Percentiles rank a stretch among this genome's conserved stretches.
phyloP scores from a whole-genome alignment of 345 rosid genomes.

The Fremontodendron californicum region DNA sequence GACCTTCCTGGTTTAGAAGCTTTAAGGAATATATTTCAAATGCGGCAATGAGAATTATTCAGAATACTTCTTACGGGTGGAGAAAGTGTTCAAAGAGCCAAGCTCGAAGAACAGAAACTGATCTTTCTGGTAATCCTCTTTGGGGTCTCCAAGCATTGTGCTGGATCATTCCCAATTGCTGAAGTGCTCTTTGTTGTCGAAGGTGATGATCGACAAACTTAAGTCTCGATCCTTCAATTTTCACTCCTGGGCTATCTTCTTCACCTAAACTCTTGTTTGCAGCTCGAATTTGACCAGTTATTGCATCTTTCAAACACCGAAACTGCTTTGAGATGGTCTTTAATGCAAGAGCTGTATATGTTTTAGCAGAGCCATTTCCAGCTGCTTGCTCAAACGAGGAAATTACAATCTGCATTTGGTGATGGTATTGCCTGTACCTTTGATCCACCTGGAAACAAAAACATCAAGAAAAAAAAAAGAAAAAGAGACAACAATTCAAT shows the following conservation, averaged over 20 bases:
- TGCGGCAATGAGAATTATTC: background rate
- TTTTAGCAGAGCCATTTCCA: slow-evolving; percentile 81
- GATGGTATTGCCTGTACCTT: slow-evolving; percentile 92
- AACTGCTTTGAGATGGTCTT: slow-evolving; percentile 95
- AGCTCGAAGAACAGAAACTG: slow-evolving; percentile 94
- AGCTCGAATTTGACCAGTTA: slow-evolving; percentile 73
- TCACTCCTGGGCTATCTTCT: slow-evolving; percentile 65
- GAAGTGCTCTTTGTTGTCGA: slow-evolving; percentile 94
- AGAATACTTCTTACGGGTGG: slow-evolving; percentile 74
- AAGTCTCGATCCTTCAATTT: slow-evolving; percentile 83
- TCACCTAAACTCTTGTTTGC: slow-evolving; percentile 89
- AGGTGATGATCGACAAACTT: slow-evolving; percentile 90
- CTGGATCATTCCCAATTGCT: slow-evolving; percentile 94
- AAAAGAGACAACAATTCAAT: background rate
- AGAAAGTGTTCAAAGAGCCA: slow-evolving; percentile 99
- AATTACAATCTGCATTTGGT: slow-evolving; percentile 89
- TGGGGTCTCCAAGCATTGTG: slow-evolving; percentile 99
- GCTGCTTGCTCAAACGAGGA: slow-evolving; percentile 86
- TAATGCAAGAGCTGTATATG: slow-evolving; percentile 84
- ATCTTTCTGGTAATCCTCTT: slow-evolving; percentile 89
- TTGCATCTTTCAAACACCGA: slow-evolving; percentile 86
- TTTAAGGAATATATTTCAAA: background rate
- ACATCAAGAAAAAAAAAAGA: too few species aligned
- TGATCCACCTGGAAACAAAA: slow-evolving; percentile 71
- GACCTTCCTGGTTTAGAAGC: background rate